Percentiles rank a stretch among this genome's conserved stretches.
phyloP scores from a whole-genome alignment of 192 early-diverging fungal genomes.

The Gigaspora rosea region DNA sequence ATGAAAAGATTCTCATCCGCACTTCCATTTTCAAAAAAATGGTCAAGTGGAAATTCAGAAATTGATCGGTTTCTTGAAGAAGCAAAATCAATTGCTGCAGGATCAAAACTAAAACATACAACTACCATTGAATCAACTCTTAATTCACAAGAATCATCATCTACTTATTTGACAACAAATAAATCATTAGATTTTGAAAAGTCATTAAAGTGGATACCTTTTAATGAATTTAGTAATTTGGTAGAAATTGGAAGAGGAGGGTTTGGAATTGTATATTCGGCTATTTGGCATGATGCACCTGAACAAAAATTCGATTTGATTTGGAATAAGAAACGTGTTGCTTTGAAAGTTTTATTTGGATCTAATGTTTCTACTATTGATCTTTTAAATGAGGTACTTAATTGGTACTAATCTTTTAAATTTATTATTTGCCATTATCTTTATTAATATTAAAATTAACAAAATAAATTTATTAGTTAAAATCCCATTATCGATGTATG shows the following conservation, averaged over 20 bases:
- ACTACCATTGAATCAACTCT: background rate
- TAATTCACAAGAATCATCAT: background rate
- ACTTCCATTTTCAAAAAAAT: background rate
- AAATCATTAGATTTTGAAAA: background rate
- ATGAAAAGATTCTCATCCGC: slow-evolving; percentile 4
- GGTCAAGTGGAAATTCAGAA: background rate
- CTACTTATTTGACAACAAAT: background rate
- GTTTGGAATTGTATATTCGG: slow-evolving; percentile 11
- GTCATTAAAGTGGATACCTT: slow-evolving; percentile 19
- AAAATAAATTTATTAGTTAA: background rate
- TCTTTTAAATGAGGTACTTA: slow-evolving; percentile 18
- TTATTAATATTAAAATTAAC: background rate
- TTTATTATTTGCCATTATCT: background rate
- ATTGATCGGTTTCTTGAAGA: slow-evolving; percentile 15
- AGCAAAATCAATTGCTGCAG: background rate
- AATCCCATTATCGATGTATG: slow-evolving; percentile 8
- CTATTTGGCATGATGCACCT: slow-evolving; percentile 18
- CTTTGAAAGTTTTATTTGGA: background rate
- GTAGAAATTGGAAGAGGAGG: slow-evolving; percentile 17
- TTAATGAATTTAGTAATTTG: slow-evolving; percentile 15
- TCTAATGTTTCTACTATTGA: background rate
- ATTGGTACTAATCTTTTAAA: background rate
- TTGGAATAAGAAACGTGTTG: slow-evolving; percentile 23
- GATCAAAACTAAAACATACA: background rate
- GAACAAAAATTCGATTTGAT: slow-evolving; percentile 1